Percentiles rank a stretch among this genome's conserved stretches.
Conservation (phyloP, 2,329 filamentous ascomycete species). For the Colletotrichum endophyticum region DNA sequence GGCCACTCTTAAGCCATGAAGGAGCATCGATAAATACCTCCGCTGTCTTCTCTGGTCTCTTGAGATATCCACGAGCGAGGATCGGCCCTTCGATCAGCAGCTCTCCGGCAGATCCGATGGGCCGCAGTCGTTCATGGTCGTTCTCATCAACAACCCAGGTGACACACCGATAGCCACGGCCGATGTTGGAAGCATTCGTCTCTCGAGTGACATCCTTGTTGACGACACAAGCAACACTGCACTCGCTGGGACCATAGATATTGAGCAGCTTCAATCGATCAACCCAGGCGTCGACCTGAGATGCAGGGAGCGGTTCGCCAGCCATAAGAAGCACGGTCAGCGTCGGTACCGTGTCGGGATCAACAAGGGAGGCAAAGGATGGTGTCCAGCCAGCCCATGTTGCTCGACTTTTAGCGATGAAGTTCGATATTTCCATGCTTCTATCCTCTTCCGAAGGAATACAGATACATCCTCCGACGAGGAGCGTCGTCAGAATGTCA, state of each 20-base stretch:
- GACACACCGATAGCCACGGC: not conserved
- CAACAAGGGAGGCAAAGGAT: constrained; percentile 12
- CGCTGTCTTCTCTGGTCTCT: not conserved
- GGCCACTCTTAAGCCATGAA: constrained; percentile 23
- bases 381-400: constrained; percentile 23
- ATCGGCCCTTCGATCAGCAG: constrained; percentile 23
- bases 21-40: not conserved
- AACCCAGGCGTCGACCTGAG: constrained; percentile 17
- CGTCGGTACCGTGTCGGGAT: constrained; percentile 15
- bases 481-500: constrained; percentile 57
- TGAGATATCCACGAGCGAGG: not conserved
- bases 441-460: not conserved
- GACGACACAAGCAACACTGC: not conserved
- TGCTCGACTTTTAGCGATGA: constrained; percentile 14
- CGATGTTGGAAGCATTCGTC: constrained; percentile 24
- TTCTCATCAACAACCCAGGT: constrained; percentile 26
- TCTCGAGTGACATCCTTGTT: not conserved
- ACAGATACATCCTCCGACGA: constrained; percentile 58
- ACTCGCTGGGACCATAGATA: not conserved
- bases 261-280: not conserved
- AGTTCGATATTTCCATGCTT: constrained; percentile 25
- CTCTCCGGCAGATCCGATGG: constrained; percentile 25
- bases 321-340: constrained; percentile 18
- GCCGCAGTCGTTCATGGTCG: constrained; percentile 19
- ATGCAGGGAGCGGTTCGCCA: constrained; percentile 22